Conservation (phyloP, 2,329 filamentous ascomycete species). For the Colletotrichum endophyticum region DNA sequence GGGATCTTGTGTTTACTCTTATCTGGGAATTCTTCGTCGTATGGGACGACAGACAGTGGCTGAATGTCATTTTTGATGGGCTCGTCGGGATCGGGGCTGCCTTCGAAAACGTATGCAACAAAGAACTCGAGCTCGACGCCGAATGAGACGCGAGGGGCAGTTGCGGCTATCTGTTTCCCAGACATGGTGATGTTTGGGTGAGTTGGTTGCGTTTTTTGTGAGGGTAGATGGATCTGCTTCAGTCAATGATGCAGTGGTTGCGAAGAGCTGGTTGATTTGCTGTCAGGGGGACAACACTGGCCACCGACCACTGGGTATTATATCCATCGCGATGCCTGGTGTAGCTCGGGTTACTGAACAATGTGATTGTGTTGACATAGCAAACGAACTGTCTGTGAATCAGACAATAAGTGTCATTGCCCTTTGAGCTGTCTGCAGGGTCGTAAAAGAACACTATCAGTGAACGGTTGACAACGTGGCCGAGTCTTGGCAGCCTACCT, state of each 20-base stretch:
- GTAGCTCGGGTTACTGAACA: neutral
- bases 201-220: neutral
- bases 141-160: conserved; percentile 25
- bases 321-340: neutral
- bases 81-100: conserved; percentile 26
- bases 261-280: neutral
- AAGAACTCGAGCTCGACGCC: conserved; percentile 32
- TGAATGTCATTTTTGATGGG: conserved; percentile 23
- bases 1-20: neutral
- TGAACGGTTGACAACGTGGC: neutral
- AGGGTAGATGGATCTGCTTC: neutral
- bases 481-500: neutral
- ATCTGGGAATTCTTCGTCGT: neutral
- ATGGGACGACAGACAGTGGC: conserved; percentile 26
- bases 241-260: neutral
- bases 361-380: neutral
- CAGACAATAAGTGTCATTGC: neutral
- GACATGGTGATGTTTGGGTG: neutral
- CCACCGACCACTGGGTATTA: neutral
- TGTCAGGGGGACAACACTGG: neutral
- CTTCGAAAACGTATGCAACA: conserved; percentile 18
- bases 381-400: neutral
- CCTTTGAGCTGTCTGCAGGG: neutral
- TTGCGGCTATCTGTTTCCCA: neutral
- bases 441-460: neutral